Base-by-base conservation (phyloP, 768 basidiomycete species). In the Russula foetens region DNA sequence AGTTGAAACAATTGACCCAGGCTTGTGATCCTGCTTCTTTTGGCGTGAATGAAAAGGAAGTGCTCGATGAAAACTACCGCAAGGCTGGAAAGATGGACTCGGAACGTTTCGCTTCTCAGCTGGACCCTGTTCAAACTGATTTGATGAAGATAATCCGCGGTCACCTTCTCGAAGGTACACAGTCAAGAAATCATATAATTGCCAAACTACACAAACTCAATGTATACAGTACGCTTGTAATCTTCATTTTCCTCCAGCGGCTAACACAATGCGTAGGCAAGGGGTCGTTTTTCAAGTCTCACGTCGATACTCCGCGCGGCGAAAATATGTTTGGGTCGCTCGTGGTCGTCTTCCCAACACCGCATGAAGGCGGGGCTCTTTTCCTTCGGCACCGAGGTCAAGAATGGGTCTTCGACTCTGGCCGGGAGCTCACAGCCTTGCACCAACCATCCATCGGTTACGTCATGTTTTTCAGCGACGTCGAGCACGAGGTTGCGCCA, bases 311-410 rank as follows among this genome's bases (percentile, higher is more conserved):
- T 0, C 79, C 78, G 6, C 75, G 76, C 8, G 66, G 69, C 8
- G 69, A 71, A 8, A 64, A 66, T 28, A 81, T 82, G 75, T 77
- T 84, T 39, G 81, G 78, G 1, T 81, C 81, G 1, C 73, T 84
- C 9, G 76, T 82, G 1, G 63, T 82, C 35, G 73, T 79, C n/a
- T 74, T 81, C 52, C 81, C 81, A 7, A 76, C 76, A 0, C 28
- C 64, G 0, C 76, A 82, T 63, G 70, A 77, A 54, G 81, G 80
- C 1, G 82, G 80, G 3, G 67, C 69, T 17, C 72, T 79, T 17
- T 51, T 72, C 2, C 69, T 83, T 0, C 73, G 71, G 12, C 70
- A 74, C 35, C 56, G 48, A 9, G 70, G 65, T 15, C 59, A 69
- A 23, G 75, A 76, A 44, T 76, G 72, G 72, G 65, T 63, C 0